phyloP scores from a whole-genome alignment of 306 rosid species.

The Parietaria judaica region DNA sequence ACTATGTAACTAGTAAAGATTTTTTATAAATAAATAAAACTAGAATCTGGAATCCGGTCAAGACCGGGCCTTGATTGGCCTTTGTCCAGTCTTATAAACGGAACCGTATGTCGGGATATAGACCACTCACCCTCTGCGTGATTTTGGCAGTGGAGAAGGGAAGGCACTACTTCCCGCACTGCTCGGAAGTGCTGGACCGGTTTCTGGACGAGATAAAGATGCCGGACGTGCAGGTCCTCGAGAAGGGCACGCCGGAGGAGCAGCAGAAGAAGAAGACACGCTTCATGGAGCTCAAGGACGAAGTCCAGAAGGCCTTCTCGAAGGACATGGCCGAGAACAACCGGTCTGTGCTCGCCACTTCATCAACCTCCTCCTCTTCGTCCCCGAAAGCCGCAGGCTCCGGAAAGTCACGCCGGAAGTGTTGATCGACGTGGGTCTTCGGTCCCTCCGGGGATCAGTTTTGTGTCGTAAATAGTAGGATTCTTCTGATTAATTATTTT shows the following conservation, averaged over 20 bases:
- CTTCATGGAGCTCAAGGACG: slow-evolving; percentile 83
- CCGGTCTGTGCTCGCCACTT: slow-evolving; percentile 34
- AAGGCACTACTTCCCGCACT: slow-evolving; percentile 77
- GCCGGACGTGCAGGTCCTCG: slow-evolving; percentile 60
- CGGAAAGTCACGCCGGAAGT: slow-evolving; percentile 42
- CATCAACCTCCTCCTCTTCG: slow-evolving; percentile 47
- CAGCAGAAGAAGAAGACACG: slow-evolving; percentile 54
- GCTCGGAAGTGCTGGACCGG: slow-evolving; percentile 84
- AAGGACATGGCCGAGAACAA: slow-evolving; percentile 65
- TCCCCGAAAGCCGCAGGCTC: slow-evolving; percentile 29
- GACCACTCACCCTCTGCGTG: no score
- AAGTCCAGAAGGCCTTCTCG: slow-evolving; percentile 73
- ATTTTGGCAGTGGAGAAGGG: slow-evolving; percentile 68
- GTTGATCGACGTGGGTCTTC: neutral
- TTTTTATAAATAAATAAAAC: no score
- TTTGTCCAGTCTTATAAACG: no score
- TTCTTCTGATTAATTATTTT: neutral
- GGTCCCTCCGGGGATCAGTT: neutral
- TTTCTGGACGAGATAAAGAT: slow-evolving; percentile 62
- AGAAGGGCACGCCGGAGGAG: slow-evolving; percentile 65
- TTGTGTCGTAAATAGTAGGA: neutral
- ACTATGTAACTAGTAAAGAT: no score
- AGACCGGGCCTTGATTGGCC: no score
- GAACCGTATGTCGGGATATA: no score
- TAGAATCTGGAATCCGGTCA: no score